A percentile compares a stretch with the other conserved stretches of the same genome.
phyloP scores from a whole-genome alignment of 2,329 filamentous ascomycete genomes.

The Pseudogymnoascus sp. region DNA sequence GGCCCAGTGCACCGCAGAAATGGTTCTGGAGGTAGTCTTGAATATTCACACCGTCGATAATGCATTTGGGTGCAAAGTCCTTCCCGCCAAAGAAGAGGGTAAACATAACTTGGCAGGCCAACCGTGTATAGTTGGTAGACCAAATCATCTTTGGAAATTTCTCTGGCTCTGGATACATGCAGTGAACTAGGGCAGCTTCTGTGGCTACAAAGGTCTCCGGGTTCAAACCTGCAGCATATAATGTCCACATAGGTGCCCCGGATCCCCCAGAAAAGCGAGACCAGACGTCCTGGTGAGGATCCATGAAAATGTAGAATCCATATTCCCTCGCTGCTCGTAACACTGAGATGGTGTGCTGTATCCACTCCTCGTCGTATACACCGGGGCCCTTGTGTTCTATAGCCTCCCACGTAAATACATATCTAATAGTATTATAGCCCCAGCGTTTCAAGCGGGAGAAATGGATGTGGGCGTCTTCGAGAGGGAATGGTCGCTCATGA shows the following conservation, averaged over 20 bases:
- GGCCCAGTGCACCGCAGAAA: constrained; percentile 70
- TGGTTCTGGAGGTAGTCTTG: constrained; percentile 90
- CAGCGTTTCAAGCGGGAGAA: constrained; percentile 79
- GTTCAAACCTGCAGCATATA: constrained; percentile 89
- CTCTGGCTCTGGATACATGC: constrained; percentile 78
- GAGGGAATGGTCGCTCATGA: constrained; percentile 73
- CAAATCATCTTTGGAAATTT: constrained; percentile 98
- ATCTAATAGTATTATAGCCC: constrained; percentile 94
- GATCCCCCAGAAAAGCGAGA: constrained; percentile 90
- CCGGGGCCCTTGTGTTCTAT: constrained; percentile 88
- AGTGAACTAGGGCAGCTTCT: constrained; percentile 89
- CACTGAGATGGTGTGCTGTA: constrained; percentile 80
- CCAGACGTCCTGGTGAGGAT: constrained; percentile 98
- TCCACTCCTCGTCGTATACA: constrained; percentile 88
- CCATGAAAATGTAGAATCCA: constrained; percentile 96
- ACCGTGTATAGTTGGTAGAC: constrained; percentile 90
- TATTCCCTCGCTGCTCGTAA: constrained; percentile 79
- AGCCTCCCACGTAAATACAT: constrained; percentile 99
- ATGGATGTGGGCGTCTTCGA: constrained; percentile 76
- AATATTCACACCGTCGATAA: constrained; percentile 91
- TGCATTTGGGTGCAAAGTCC: constrained; percentile 91
- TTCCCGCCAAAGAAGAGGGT: constrained; percentile 87
- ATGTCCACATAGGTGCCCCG: constrained; percentile 93
- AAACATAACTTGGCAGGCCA: constrained; percentile 85
- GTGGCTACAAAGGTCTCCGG: constrained; percentile 78